Base-by-base conservation (phyloP, 2,329 filamentous ascomycete genomes). In the Xylariomycetidae sp. region DNA sequence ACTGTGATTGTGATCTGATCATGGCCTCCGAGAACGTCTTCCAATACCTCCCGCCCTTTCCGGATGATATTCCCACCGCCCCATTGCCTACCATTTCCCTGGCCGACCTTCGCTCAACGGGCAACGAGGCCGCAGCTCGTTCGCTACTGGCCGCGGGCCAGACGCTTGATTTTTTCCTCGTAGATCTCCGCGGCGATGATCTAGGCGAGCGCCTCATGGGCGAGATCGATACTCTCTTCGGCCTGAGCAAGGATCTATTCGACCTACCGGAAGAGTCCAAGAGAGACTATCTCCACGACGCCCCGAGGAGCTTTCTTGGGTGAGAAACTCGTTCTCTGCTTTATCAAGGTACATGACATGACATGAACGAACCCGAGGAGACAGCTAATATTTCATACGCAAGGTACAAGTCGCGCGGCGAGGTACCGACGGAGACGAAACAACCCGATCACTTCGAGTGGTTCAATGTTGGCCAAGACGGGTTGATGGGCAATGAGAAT, bases 381-480 rank as follows among this genome's bases (percentile, higher is more conserved):
- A 14, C n/a, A 8, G n/a, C 7, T 5, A n/a, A 2, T 6, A 5
- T 16, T 29, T 31, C 4, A 30, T 14, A 25, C 16, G 1, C 10
- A 4, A 48, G 37, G 4, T 46, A 39, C 28, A 47, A 49, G 28
- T 32, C 42, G 14, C 40, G 34, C 6, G 40, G 40, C 13, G 14
- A 34, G 11, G 35, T 33, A 11, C 47, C 40, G 32, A 44, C 36
- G 6, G 50, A 55, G 28, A 48, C 44, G 4, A 40, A 41, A 16
- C 41, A 46, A 30, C 37, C 46, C 14, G 52, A 56, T 33, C 46
- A 42, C n/a, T 54, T 50, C 27, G 48, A 58, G 17, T 47, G 53
- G 27, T 56, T 54, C 38, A 50, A 45, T 30, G 31, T 58, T 10
- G 50, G 45, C 28, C 50, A 56, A 30, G 53, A 58, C 16, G 48